These are phyloP conservation scores for Clonostachys rosea DNA, from an alignment of 2,329 filamentous ascomycete species.

Conservation along the genomic window DNA sequence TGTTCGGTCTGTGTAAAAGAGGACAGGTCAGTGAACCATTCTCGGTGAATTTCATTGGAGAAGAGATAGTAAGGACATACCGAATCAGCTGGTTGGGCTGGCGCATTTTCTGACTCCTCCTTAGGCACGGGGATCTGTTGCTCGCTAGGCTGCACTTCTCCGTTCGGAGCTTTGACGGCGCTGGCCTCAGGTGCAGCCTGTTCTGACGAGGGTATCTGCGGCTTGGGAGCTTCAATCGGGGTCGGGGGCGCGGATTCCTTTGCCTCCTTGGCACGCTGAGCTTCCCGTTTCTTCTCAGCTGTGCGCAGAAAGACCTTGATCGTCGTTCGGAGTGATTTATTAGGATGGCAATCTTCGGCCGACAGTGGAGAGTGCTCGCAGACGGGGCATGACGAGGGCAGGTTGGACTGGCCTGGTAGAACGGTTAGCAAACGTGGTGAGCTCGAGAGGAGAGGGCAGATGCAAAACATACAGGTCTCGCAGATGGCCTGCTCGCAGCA, in stretches of 20 bases:
- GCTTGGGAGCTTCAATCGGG: slow-evolving; percentile 33
- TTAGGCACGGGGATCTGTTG: too few species aligned
- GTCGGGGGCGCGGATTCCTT: slow-evolving; percentile 32
- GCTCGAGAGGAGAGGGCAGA: background rate
- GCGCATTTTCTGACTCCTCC: too few species aligned
- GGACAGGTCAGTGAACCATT: too few species aligned
- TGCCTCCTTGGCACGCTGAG: slow-evolving; percentile 46
- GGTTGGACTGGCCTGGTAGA: slow-evolving; percentile 63
- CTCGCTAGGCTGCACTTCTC: slow-evolving; percentile 27
- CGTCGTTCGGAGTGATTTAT: slow-evolving; percentile 88
- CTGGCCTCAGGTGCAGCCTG: slow-evolving; percentile 10
- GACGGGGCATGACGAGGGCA: slow-evolving; percentile 79
- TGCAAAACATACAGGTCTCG: slow-evolving; percentile 65
- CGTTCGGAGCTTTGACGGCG: slow-evolving; percentile 22
- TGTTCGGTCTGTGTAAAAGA: too few species aligned
- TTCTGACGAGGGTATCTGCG: slow-evolving; percentile 18
- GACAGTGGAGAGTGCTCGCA: slow-evolving; percentile 91
- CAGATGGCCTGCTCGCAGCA: slow-evolving; percentile 97
- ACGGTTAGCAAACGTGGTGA: too few species aligned
- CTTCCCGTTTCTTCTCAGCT: slow-evolving; percentile 83
- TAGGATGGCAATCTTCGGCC: slow-evolving; percentile 78
- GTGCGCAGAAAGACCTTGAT: slow-evolving; percentile 88
- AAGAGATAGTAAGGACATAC: too few species aligned
- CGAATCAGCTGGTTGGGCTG: too few species aligned
- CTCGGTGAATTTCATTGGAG: too few species aligned